Conservation (phyloP, 2,329 filamentous ascomycete genomes). For the Parastagonospora nodorum region DNA sequence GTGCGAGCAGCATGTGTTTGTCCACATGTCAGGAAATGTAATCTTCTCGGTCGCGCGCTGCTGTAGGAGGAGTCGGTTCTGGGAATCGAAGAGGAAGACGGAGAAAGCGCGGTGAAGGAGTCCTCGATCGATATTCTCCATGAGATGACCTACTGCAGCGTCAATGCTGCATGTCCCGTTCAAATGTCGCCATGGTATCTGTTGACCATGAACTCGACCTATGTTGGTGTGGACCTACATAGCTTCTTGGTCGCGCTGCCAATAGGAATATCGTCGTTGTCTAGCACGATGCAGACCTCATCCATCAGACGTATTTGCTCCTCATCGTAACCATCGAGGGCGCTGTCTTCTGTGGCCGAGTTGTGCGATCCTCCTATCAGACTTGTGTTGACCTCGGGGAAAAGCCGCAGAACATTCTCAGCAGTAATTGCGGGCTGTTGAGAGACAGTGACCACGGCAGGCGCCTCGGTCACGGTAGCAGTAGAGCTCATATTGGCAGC, state of each 20-base stretch:
- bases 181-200: too few species aligned
- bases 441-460: constrained; percentile 40
- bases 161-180: constrained; percentile 10
- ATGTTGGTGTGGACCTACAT: constrained; percentile 65
- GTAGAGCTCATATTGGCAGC: constrained; percentile 40
- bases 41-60: constrained; percentile 97
- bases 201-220: background rate
- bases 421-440: constrained; percentile 72
- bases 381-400: constrained; percentile 77
- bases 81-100: constrained; percentile 93
- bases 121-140: constrained; percentile 97
- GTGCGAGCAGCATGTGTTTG: constrained; percentile 99
- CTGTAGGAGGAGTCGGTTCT: constrained; percentile 91
- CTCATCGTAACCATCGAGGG: constrained; percentile 89
- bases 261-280: constrained; percentile 89
- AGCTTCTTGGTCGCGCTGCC: constrained; percentile 98
- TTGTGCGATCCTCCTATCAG: constrained; percentile 67
- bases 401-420: constrained; percentile 82
- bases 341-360: constrained; percentile 61
- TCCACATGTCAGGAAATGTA: constrained; percentile 99
- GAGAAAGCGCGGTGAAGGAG: constrained; percentile 97
- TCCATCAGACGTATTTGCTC: constrained; percentile 99
- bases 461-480: constrained; percentile 44
- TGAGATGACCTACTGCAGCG: constrained; percentile 76
- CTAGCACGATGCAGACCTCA: constrained; percentile 95